A percentile compares a stretch with the other conserved stretches of the same genome.
Evolutionary conservation across 2,329 filamentous ascomycete species (phyloP).

Genomic region (Annulohypoxylon truncatum): DNA sequence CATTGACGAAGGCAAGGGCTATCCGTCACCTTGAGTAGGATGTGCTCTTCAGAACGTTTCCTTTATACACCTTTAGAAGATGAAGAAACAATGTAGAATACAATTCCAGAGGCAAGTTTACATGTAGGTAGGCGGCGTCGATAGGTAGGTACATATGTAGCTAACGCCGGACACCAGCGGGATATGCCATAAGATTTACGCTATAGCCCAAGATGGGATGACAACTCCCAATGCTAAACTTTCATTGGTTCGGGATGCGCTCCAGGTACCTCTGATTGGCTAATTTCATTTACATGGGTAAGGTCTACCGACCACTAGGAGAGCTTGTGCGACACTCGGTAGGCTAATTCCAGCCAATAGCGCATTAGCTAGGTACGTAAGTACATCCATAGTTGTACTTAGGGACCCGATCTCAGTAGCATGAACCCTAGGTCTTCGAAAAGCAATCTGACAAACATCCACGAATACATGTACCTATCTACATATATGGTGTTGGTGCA

Average conservation of each 20-base stretch:
- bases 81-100: too few relatives aligned
- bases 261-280: slow-evolving; percentile 29
- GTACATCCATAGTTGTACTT: slow-evolving; percentile 5
- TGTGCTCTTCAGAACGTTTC: too few relatives aligned
- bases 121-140: too few relatives aligned
- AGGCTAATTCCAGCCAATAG: slow-evolving; percentile 15
- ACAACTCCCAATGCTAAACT: neutral
- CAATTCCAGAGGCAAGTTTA: too few relatives aligned
- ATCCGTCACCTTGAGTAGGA: too few relatives aligned
- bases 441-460: neutral
- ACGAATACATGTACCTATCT: neutral
- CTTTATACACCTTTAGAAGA: too few relatives aligned
- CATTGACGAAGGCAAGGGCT: neutral
- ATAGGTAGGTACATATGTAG: neutral
- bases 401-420: neutral
- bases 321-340: slow-evolving; percentile 28
- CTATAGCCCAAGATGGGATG: slow-evolving; percentile 16
- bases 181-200: neutral
- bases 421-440: too few relatives aligned
- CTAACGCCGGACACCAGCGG: neutral
- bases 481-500: neutral
- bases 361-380: neutral
- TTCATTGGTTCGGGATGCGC: slow-evolving; percentile 30
- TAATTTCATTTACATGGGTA: neutral
- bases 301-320: slow-evolving; percentile 6